Percentiles rank a stretch among this genome's conserved stretches.
phyloP scores from a whole-genome alignment of 345 rosid genomes.

The Hirschfeldia incana region DNA sequence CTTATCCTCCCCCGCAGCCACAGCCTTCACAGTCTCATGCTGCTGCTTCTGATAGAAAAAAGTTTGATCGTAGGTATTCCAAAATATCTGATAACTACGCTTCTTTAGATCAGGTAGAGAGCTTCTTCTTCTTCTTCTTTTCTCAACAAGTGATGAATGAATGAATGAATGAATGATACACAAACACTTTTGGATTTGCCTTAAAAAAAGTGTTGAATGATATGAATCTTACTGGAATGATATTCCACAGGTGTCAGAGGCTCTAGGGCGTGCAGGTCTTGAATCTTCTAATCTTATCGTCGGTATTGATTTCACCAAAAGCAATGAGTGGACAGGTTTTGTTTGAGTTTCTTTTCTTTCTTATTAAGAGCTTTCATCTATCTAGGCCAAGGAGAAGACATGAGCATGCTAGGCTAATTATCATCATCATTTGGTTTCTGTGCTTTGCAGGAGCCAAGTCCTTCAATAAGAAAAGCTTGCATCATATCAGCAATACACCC shows the following conservation, averaged over 20 bases:
- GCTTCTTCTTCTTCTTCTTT: neutral
- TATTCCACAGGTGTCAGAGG: constrained; percentile 62
- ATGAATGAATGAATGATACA: neutral
- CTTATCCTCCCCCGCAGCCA: constrained; percentile 24
- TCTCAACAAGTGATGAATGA: neutral
- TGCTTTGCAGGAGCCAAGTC: constrained; percentile 61
- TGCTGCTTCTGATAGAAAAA: constrained; percentile 39
- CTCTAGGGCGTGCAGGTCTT: constrained; percentile 81
- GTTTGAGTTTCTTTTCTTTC: neutral
- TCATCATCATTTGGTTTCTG: neutral
- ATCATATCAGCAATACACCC: constrained; percentile 60
- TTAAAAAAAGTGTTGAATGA: neutral
- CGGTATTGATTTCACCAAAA: constrained; percentile 96
- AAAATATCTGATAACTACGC: constrained; percentile 75
- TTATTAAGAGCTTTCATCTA: neutral
- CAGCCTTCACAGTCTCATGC: constrained; percentile 32
- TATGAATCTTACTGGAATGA: neutral
- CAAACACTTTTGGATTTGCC: neutral
- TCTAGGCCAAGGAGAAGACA: neutral
- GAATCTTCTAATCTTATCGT: constrained; percentile 98
- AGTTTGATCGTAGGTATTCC: constrained; percentile 74
- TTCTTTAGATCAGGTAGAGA: constrained; percentile 74
- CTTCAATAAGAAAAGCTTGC: constrained; percentile 71
- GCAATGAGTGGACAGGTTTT: constrained; percentile 97
- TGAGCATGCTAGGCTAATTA: too few relatives aligned